Evolutionary conservation across 768 basidiomycete species (phyloP), one percentile per base, ranked within the genome.

Genomic region (Cystobasidium onofrii): DNA sequence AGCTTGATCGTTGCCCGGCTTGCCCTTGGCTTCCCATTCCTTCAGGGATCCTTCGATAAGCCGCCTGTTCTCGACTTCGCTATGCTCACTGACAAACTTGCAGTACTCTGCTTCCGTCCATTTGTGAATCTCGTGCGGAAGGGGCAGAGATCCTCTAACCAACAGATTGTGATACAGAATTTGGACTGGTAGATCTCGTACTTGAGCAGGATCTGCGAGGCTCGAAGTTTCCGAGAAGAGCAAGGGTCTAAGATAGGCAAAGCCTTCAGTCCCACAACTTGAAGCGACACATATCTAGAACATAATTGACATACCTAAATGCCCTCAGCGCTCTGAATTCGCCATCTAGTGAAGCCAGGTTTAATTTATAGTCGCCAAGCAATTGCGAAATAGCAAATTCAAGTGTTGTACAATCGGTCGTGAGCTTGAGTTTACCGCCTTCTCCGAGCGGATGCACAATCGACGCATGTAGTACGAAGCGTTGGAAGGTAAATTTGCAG

Each of bases 81-180:
- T 84, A 78, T 97, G 96, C 80, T 96, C 94, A 74, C 91, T 89
- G 15, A 98, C 85, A 93, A 94, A 99, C 54, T 91, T 87, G 62
- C 96, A 90, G 81, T 99, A 99, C 83, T 98, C 96, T 1, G 89
- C 86, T 79, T 97, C 92, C 73, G 90, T 89, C 95, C 96, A 98
- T 0, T 90, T 89, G 79, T 97, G 92, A 70, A 92, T 81, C 62
- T 86, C 85, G 80, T 99, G 92, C 12, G 96, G 95, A 44, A 98
- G 84, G 4, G 78, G 75, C 13, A 83, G 62, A 0, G 90, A 88
- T 1, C 91, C 91, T 29, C 98, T 93, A 39, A 96, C 84, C 77
- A 96, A 89, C 76, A 96, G 89, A 79, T 98, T 94, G 75, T 84
- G 83, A 18, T 97, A 83, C 18, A 98, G 89, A 76, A 96, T 87